phyloP scores from a whole-genome alignment of 2,329 filamentous ascomycete genomes.

The Neopestalotiopsis rosae region DNA sequence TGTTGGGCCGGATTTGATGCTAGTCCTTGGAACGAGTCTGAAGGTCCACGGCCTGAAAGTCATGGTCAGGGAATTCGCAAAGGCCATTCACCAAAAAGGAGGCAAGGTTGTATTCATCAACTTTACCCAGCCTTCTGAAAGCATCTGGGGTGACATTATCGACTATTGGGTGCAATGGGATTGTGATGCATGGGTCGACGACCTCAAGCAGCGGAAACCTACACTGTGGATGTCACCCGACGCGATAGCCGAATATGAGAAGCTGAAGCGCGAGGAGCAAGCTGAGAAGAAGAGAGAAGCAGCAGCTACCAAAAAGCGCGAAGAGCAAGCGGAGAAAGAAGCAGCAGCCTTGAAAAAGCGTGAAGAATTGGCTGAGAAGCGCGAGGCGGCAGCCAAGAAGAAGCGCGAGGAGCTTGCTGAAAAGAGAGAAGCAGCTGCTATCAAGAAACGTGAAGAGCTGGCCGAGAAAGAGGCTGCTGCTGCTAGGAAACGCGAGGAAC shows the following conservation, averaged over 20 bases:
- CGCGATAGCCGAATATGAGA: slow-evolving; percentile 44
- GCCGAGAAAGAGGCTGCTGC: not conserved
- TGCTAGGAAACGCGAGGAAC: slow-evolving; percentile 35
- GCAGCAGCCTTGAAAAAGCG: slow-evolving; percentile 9
- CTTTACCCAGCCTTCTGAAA: slow-evolving; percentile 73
- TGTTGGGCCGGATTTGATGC: slow-evolving; percentile 68
- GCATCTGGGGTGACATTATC: slow-evolving; percentile 74
- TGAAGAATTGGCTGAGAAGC: not conserved
- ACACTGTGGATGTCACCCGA: slow-evolving; percentile 63
- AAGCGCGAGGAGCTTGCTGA: not conserved
- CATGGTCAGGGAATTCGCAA: slow-evolving; percentile 74
- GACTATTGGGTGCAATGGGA: slow-evolving; percentile 80
- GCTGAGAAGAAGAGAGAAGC: slow-evolving; percentile 19
- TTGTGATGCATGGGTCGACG: slow-evolving; percentile 74
- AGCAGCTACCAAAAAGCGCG: slow-evolving; percentile 12
- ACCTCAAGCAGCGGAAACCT: slow-evolving; percentile 63
- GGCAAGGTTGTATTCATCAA: slow-evolving; percentile 78
- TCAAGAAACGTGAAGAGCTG: not conserved
- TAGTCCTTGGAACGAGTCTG: slow-evolving; percentile 75
- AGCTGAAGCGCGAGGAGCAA: slow-evolving; percentile 41
- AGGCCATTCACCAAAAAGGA: slow-evolving; percentile 69
- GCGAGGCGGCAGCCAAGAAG: not conserved
- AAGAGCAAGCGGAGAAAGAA: not conserved
- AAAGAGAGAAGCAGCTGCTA: not conserved
- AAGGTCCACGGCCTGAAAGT: slow-evolving; percentile 75